Evolutionary conservation across 176 grass and related monocot genomes (phyloP).

Genomic region (Zea luxurians): DNA sequence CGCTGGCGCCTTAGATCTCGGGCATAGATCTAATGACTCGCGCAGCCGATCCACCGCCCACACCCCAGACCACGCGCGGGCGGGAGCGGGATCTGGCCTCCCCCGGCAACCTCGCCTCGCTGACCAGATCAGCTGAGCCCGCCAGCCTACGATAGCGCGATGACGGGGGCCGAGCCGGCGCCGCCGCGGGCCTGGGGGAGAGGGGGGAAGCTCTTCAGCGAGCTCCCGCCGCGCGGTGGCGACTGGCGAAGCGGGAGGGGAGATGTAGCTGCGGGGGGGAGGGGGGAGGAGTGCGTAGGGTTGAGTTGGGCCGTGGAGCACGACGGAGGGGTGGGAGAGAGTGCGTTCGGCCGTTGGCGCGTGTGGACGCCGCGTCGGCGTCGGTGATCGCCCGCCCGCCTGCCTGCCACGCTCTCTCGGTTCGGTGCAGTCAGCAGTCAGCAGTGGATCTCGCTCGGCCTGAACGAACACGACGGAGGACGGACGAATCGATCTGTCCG

Average conservation of each 20-base stretch:
- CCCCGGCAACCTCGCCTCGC: not conserved
- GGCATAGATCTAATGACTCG: conserved; percentile 52
- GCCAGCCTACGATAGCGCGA: not conserved
- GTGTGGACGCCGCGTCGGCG: conserved; percentile 40
- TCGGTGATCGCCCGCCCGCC: conserved; percentile 39
- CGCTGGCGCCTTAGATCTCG: conserved; percentile 39
- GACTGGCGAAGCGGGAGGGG: not conserved
- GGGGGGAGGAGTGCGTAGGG: not conserved
- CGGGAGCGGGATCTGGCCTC: conserved; percentile 40
- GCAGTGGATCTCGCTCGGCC: conserved; percentile 43
- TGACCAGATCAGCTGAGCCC: not conserved
- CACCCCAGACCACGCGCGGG: conserved; percentile 9
- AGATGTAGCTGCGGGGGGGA: conserved; percentile 28
- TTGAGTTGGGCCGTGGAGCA: conserved; percentile 26
- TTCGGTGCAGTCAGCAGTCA: conserved; percentile 8
- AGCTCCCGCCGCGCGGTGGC: conserved; percentile 39
- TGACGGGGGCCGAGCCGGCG: not conserved
- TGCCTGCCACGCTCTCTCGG: not conserved
- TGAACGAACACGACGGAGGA: not conserved
- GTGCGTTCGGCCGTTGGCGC: conserved; percentile 49
- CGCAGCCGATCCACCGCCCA: conserved; percentile 20
- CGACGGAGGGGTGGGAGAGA: conserved; percentile 19
- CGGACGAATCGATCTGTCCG: not conserved
- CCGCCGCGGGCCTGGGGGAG: not conserved
- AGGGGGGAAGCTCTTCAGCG: conserved; percentile 18